These are phyloP conservation scores for Epichloe sylvatica DNA, from an alignment of 2,329 filamentous ascomycete genomes.

Conservation along the genomic window DNA sequence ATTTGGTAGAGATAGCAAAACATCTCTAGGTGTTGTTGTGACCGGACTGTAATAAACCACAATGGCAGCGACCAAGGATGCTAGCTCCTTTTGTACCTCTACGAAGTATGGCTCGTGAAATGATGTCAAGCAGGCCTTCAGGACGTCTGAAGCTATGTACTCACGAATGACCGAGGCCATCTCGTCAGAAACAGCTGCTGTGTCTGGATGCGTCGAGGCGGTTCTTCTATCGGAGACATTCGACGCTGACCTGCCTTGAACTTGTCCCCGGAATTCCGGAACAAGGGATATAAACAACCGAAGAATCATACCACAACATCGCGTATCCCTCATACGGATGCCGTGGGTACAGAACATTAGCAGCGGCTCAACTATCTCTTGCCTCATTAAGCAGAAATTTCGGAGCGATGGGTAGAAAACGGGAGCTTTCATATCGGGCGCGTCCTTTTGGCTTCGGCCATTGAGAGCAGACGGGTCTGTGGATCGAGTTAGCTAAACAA, in stretches of 20 bases:
- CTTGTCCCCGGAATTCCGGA: conserved; percentile 49
- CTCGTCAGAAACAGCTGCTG: conserved; percentile 34
- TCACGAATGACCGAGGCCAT: conserved; percentile 62
- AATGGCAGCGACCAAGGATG: conserved; percentile 74
- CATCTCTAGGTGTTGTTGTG: conserved; percentile 55
- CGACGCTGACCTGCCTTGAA: conserved; percentile 7
- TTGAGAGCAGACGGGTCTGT: conserved; percentile 2
- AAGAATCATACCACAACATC: conserved; percentile 75
- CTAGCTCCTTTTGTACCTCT: conserved; percentile 85
- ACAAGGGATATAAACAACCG: conserved; percentile 77
- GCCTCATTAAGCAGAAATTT: conserved; percentile 68
- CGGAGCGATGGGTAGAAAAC: conserved; percentile 48
- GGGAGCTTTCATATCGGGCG: not conserved
- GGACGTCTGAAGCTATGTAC: conserved; percentile 77
- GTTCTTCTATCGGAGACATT: conserved; percentile 15
- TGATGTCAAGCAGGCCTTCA: conserved; percentile 79
- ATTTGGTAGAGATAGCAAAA: conserved; percentile 69
- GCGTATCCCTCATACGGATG: conserved; percentile 76
- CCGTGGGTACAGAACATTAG: conserved; percentile 85
- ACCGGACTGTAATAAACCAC: conserved; percentile 59
- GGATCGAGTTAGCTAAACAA: conserved; percentile 1
- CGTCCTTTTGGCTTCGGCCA: not conserved
- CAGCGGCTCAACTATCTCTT: conserved; percentile 70
- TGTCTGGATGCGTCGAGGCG: conserved; percentile 16
- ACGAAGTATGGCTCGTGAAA: conserved; percentile 95